phyloP scores from a whole-genome alignment of 2,329 filamentous ascomycete species.

The Diaporthe batatas region DNA sequence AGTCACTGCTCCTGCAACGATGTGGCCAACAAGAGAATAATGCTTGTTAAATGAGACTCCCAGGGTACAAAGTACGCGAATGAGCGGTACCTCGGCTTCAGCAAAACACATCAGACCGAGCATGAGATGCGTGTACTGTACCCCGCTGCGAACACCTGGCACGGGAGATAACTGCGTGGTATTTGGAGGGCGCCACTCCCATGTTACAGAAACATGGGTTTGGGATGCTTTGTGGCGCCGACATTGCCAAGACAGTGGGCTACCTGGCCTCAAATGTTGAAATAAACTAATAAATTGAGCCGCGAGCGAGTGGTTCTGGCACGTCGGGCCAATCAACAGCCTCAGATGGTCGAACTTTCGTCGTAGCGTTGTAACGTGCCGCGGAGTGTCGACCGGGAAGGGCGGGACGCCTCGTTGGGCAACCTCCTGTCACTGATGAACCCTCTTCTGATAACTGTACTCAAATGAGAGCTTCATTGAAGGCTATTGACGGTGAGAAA shows the following conservation, averaged over 20 bases:
- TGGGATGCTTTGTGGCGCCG: conserved; percentile 5
- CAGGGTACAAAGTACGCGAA: neutral
- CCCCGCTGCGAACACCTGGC: neutral
- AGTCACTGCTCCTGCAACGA: neutral
- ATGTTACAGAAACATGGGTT: conserved; percentile 17
- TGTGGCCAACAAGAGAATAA: too few relatives aligned
- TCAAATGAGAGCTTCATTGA: conserved; percentile 10
- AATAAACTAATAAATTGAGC: conserved; percentile 30
- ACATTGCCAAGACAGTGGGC: conserved; percentile 17
- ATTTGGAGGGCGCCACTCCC: neutral
- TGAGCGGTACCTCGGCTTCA: neutral
- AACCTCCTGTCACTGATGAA: neutral
- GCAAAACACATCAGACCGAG: neutral
- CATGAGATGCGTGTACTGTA: neutral
- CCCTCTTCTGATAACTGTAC: conserved; percentile 14
- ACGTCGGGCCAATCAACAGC: conserved; percentile 8
- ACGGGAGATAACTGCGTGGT: neutral
- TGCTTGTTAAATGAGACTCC: neutral
- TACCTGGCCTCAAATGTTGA: conserved; percentile 5
- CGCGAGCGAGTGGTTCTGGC: conserved; percentile 3
- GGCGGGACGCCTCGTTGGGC: conserved; percentile 6
- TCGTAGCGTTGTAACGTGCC: conserved; percentile 20
- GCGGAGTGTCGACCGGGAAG: conserved; percentile 18
- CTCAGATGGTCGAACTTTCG: neutral
- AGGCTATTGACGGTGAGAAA: conserved; percentile 19